Evolutionary conservation across 805 yeast species (phyloP).

Genomic region (Schizosaccharomyces cryophilus): DNA sequence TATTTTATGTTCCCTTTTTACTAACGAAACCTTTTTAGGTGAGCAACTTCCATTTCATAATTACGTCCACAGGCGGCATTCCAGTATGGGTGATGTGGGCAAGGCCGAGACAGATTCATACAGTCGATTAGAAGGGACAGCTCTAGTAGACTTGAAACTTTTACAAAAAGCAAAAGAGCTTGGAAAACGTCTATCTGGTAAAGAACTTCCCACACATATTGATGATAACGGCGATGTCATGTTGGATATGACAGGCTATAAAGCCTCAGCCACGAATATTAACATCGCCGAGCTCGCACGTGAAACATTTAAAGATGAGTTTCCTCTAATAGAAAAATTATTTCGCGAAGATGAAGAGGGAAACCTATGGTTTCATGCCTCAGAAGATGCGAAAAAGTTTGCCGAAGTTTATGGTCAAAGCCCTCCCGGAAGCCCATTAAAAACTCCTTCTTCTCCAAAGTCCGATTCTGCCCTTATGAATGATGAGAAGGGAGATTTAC

Average conservation of each 20-base stretch:
- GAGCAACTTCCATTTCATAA: not conserved
- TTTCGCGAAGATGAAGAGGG: slow-evolving; percentile 15
- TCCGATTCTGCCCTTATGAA: not conserved
- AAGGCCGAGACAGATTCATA: too few species aligned
- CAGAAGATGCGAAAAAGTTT: slow-evolving; percentile 7
- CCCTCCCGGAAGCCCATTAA: not conserved
- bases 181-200: slow-evolving; percentile 31
- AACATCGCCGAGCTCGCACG: slow-evolving; percentile 54
- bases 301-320: slow-evolving; percentile 51
- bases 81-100: not conserved
- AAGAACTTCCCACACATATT: slow-evolving; percentile 52
- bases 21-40: too few species aligned
- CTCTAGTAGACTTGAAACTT: not conserved
- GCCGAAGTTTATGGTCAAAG: not conserved
- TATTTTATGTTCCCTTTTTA: too few species aligned
- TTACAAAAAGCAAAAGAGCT: slow-evolving; percentile 12
- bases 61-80: not conserved
- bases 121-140: not conserved
- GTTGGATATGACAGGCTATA: slow-evolving; percentile 87
- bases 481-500: not conserved
- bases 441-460: not conserved
- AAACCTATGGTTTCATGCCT: slow-evolving; percentile 14
- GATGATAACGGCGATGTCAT: slow-evolving; percentile 77
- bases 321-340: slow-evolving; percentile 19
- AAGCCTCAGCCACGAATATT: slow-evolving; percentile 52